Base-by-base conservation (phyloP, 1,284 basidiomycete genomes). In the Hymenochaete sp. region DNA sequence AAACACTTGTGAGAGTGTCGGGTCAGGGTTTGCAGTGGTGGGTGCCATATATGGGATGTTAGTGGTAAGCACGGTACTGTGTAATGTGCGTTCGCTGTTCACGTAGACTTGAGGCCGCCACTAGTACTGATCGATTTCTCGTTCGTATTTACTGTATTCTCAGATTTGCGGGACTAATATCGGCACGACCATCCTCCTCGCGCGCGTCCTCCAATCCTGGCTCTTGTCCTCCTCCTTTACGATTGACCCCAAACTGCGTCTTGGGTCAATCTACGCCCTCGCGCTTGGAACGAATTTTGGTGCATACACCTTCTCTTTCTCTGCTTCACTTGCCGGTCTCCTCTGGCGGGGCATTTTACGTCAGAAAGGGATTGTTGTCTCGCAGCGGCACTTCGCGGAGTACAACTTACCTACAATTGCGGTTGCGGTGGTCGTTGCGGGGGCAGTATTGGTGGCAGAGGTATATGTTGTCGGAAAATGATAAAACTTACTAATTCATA, bases 81-180 rank as follows among this genome's bases (percentile, higher is more conserved):
- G 92, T 65, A 96, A 96, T 59, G 73, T 78, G 47, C 59, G 75
- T 42, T 49, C 44, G 26, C 37, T 11, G 13, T 27, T 40, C 37
- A 24, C 19, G 36, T 11, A 28, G 11, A 44, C 18, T n/a, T n/a
- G n/a, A n/a, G n/a, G n/a, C n/a, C n/a, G n/a, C n/a, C n/a, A n/a
- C n/a, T n/a, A n/a, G n/a, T n/a, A n/a, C n/a, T n/a, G n/a, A n/a
- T n/a, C n/a, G n/a, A 35, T 35, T 18, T 29, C 22, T 35, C 13
- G 28, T 40, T 47, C 27, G 39, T 39, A 42, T 26, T 24, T 49
- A 35, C 48, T 47, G 13, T 52, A 45, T 46, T 39, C n/a, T 10
- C 52, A 71, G 74, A 60, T 93, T 39, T 80, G 87, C 18, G 93
- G 93, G 0, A 97, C 93, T 8, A 97, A 97, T 61, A 97, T 98